Conservation (phyloP, 2,329 filamentous ascomycete species). For the Arthrobotrys musiformis region DNA sequence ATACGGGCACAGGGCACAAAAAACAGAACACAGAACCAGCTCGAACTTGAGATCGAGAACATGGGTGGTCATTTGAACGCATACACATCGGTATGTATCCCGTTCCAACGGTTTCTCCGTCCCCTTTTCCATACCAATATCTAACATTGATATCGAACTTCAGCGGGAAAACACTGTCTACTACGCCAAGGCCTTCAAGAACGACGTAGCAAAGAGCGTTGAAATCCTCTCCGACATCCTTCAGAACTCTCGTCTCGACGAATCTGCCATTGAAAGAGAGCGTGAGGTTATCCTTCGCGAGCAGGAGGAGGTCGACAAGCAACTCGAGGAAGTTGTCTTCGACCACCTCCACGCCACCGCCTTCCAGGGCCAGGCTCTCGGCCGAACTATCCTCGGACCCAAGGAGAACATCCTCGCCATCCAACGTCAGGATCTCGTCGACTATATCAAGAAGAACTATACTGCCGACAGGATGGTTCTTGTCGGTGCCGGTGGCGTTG, state of each 20-base stretch:
- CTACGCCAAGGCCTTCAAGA: slow-evolving; percentile 99
- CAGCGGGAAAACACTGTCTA: slow-evolving; percentile 99
- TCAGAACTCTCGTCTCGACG: slow-evolving; percentile 98
- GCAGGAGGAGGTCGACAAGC: slow-evolving; percentile 99
- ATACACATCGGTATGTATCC: slow-evolving; percentile 89
- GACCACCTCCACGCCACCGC: slow-evolving; percentile 98
- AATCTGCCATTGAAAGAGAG: slow-evolving; percentile 92
- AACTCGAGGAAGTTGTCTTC: slow-evolving; percentile 98
- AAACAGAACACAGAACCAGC: slow-evolving; percentile 93
- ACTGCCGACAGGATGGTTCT: slow-evolving; percentile 99
- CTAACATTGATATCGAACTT: slow-evolving; percentile 58
- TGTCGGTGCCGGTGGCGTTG: slow-evolving; percentile 91
- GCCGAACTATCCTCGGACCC: slow-evolving; percentile 96
- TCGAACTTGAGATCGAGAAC: slow-evolving; percentile 99
- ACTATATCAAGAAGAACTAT: slow-evolving; percentile 99
- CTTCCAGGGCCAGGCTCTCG: slow-evolving; percentile 94
- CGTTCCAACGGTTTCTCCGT: slow-evolving; percentile 32
- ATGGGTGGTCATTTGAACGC: slow-evolving; percentile 99
- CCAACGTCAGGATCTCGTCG: slow-evolving; percentile 85
- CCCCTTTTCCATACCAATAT: slow-evolving; percentile 53
- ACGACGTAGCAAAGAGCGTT: slow-evolving; percentile 93
- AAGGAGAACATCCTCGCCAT: slow-evolving; percentile 99
- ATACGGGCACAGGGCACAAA: slow-evolving; percentile 78
- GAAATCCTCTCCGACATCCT: slow-evolving; percentile 99
- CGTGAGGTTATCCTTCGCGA: slow-evolving; percentile 98